These are phyloP conservation scores for Monilinia fructicola DNA, from an alignment of 2,329 filamentous ascomycete genomes.

Conservation along the genomic window DNA sequence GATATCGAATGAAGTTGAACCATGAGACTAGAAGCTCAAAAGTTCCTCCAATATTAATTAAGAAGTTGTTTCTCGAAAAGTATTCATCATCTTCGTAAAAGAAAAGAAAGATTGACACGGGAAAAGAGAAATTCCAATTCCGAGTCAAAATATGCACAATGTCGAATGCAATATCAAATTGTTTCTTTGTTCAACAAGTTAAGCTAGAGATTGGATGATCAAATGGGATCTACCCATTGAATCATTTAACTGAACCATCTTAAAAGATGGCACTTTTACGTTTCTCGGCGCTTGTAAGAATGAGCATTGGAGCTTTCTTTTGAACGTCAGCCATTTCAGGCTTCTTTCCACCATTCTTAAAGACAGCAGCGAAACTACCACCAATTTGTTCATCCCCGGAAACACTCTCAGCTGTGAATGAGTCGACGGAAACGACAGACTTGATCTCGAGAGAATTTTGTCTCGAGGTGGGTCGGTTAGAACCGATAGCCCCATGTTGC, in stretches of 20 bases:
- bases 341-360: slow-evolving; percentile 61
- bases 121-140: slow-evolving; percentile 29
- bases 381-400: slow-evolving; percentile 61
- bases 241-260: slow-evolving; percentile 31
- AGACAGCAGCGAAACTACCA: slow-evolving; percentile 66
- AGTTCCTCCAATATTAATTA: slow-evolving; percentile 22
- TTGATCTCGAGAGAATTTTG: slow-evolving; percentile 59
- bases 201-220: slow-evolving; percentile 38
- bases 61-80: slow-evolving; percentile 21
- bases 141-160: slow-evolving; percentile 39
- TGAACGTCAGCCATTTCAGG: slow-evolving; percentile 59
- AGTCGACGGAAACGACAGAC: slow-evolving; percentile 46
- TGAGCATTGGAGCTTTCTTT: slow-evolving; percentile 82
- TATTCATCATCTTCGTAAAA: slow-evolving; percentile 40
- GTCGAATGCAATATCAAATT: slow-evolving; percentile 45
- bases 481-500: slow-evolving; percentile 82
- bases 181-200: slow-evolving; percentile 26
- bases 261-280: slow-evolving; percentile 71
- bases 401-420: slow-evolving; percentile 61
- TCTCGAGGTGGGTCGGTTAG: slow-evolving; percentile 72
- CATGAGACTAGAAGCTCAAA: slow-evolving; percentile 1
- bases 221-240: slow-evolving; percentile 41
- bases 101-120: slow-evolving; percentile 7
- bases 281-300: slow-evolving; percentile 87
- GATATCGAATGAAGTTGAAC: slow-evolving; percentile 15